Evolutionary conservation across 805 yeast species (phyloP).

Genomic region (Candida patagonica): DNA sequence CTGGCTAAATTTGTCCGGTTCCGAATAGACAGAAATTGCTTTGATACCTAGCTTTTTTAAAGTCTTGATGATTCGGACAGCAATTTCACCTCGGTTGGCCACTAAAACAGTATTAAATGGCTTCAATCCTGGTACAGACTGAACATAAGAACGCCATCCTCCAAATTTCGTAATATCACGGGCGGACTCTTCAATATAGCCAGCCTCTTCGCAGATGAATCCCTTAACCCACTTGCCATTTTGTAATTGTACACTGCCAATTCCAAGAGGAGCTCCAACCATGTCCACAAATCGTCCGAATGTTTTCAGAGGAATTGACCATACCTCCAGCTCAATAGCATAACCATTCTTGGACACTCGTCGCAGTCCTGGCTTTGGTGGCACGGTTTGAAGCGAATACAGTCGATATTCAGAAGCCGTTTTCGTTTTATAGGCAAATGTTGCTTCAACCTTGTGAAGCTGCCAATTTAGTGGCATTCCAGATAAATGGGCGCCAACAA

Average conservation of each 20-base stretch:
- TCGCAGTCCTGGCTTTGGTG: constrained; percentile 90
- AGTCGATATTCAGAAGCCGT: constrained; percentile 67
- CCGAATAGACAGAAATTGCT: constrained; percentile 84
- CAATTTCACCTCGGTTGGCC: constrained; percentile 97
- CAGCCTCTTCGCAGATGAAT: constrained; percentile 87
- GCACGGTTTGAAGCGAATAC: constrained; percentile 73
- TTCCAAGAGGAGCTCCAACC: constrained; percentile 94
- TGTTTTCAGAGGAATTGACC: constrained; percentile 64
- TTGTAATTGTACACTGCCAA: constrained; percentile 81
- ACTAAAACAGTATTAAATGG: constrained; percentile 82
- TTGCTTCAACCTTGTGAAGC: constrained; percentile 72
- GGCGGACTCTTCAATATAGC: constrained; percentile 64
- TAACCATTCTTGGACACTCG: constrained; percentile 50
- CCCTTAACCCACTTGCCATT: constrained; percentile 83
- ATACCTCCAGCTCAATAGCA: constrained; percentile 67
- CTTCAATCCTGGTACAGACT: constrained; percentile 32
- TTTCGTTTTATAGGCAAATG: constrained; percentile 51
- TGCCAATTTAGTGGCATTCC: constrained; percentile 95
- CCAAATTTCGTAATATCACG: constrained; percentile 78
- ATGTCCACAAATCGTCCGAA: constrained; percentile 78
- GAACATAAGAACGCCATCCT: constrained; percentile 68
- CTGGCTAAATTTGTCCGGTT: constrained; percentile 78
- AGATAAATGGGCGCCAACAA: constrained; percentile 89
- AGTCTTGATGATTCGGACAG: constrained; percentile 87
- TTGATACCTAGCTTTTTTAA: constrained; percentile 68